Percentiles rank a stretch among this genome's conserved stretches.
Evolutionary conservation across 2,329 filamentous ascomycete species (phyloP).

Genomic region (Stagonosporopsis rhizophila): DNA sequence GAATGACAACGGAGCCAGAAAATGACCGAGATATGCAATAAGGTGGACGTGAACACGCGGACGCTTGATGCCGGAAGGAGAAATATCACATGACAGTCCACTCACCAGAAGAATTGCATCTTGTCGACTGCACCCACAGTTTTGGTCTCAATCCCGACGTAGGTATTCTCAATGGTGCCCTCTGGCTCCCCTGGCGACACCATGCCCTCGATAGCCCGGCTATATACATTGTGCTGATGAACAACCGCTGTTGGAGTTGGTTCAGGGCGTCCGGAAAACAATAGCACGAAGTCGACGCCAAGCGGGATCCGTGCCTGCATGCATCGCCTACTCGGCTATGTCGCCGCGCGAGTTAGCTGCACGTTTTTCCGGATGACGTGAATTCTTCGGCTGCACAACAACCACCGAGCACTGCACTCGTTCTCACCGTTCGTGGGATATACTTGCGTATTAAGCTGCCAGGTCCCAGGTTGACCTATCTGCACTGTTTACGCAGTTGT

Average conservation of each 20-base stretch:
- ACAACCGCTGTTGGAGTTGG: conserved; percentile 13
- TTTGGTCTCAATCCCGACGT: conserved; percentile 20
- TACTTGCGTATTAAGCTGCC: conserved; percentile 17
- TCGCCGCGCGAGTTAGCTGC: conserved; percentile 20
- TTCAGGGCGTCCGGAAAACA: conserved; percentile 24
- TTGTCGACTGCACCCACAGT: conserved; percentile 27
- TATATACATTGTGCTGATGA: conserved; percentile 36
- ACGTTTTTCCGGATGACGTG: conserved; percentile 38
- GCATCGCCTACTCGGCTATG: conserved; percentile 23
- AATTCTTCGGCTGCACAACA: conserved; percentile 32
- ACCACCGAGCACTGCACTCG: conserved; percentile 25
- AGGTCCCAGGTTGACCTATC: conserved; percentile 29
- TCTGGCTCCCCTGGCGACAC: conserved; percentile 30
- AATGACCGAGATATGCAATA: conserved; percentile 2
- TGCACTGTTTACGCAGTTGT: conserved; percentile 33
- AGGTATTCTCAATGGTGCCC: conserved; percentile 11
- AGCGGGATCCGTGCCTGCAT: conserved; percentile 21
- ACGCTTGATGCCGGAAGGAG: conserved; percentile 4
- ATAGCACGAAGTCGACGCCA: conserved; percentile 29
- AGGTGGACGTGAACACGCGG: conserved; percentile 1
- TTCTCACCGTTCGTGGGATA: conserved; percentile 9
- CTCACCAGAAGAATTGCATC: conserved; percentile 45
- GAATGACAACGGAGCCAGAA: conserved; percentile 13
- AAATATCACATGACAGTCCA: conserved; percentile 40
- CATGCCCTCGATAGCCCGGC: conserved; percentile 25